Percentiles rank a stretch among this genome's conserved stretches.
Evolutionary conservation across 768 basidiomycete species (phyloP).

Genomic region (Leccinum subgranulosum): DNA sequence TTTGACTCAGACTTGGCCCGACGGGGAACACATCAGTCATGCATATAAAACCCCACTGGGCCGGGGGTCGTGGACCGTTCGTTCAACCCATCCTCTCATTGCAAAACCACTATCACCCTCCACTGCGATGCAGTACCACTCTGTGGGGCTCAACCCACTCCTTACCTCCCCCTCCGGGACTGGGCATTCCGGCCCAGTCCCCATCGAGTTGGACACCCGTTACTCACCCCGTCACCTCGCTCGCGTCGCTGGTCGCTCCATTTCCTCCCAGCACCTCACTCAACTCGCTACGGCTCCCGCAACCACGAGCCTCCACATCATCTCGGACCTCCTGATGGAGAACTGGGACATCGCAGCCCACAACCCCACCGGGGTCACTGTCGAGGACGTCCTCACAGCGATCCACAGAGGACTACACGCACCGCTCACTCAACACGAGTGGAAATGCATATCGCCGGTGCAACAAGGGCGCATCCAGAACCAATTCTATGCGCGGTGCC

Average conservation of each 20-base stretch:
- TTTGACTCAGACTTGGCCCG: background rate
- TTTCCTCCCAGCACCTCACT: constrained; percentile 28
- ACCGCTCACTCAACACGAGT: constrained; percentile 41
- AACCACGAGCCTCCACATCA: constrained; percentile 35
- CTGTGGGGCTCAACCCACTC: constrained; percentile 15
- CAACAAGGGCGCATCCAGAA: constrained; percentile 41
- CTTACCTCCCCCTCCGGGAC: constrained; percentile 15
- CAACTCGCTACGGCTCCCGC: constrained; percentile 45
- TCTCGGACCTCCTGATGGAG: constrained; percentile 45
- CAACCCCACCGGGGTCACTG: constrained; percentile 47
- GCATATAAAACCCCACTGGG: constrained; percentile 13
- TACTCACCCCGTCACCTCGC: constrained; percentile 33
- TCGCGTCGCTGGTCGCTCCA: constrained; percentile 6
- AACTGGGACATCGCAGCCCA: constrained; percentile 40
- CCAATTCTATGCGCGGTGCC: constrained; percentile 47
- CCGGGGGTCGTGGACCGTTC: background rate
- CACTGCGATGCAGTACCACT: constrained; percentile 16
- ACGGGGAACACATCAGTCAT: background rate
- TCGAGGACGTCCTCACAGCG: constrained; percentile 49
- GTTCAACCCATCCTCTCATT: background rate
- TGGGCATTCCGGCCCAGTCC: constrained; percentile 9
- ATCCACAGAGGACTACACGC: constrained; percentile 39
- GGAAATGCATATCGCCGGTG: constrained; percentile 39
- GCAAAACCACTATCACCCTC: background rate
- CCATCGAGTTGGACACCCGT: constrained; percentile 51